Percentiles rank a stretch among this genome's conserved stretches.
phyloP scores from a whole-genome alignment of 78 protist genomes.

The Planoprotostelium fungivorum region DNA sequence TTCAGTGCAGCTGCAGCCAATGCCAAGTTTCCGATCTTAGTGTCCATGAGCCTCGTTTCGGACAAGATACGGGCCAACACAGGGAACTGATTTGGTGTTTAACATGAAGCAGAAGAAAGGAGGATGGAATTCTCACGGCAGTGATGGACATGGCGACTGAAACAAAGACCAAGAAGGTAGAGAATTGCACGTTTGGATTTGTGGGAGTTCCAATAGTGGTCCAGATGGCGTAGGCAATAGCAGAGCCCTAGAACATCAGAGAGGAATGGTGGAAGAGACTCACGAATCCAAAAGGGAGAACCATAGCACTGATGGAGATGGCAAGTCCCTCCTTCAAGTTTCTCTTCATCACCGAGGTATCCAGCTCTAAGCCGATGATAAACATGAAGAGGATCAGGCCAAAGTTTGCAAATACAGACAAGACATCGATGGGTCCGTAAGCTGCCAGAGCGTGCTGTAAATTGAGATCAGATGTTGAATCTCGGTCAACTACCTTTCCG shows the following conservation, averaged over 20 bases:
- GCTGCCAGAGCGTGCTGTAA: not conserved
- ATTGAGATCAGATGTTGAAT: not conserved
- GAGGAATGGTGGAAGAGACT: not conserved
- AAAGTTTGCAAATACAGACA: slow-evolving; percentile 50
- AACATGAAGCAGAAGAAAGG: too few relatives aligned
- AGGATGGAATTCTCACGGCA: slow-evolving; percentile 32
- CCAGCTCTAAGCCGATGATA: slow-evolving; percentile 68
- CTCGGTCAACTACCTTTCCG: not conserved
- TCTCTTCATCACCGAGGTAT: slow-evolving; percentile 30
- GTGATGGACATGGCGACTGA: slow-evolving; percentile 71
- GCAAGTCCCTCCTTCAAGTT: slow-evolving; percentile 31
- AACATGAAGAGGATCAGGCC: slow-evolving; percentile 70
- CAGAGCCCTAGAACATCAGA: slow-evolving; percentile 32
- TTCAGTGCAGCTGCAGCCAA: slow-evolving; percentile 56
- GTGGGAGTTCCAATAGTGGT: not conserved
- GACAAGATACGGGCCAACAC: slow-evolving; percentile 51
- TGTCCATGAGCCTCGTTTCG: slow-evolving; percentile 23
- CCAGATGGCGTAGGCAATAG: slow-evolving; percentile 22
- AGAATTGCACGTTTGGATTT: not conserved
- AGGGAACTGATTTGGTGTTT: slow-evolving; percentile 15
- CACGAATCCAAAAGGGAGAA: slow-evolving; percentile 51
- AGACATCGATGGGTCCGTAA: slow-evolving; percentile 1
- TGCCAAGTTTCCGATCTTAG: slow-evolving; percentile 40
- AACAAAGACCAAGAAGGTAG: slow-evolving; percentile 45
- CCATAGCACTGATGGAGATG: slow-evolving; percentile 30